Evolutionary conservation across 495 filamentous ascomycete genomes (phyloP).

Genomic region (Penicillium samsonianum): DNA sequence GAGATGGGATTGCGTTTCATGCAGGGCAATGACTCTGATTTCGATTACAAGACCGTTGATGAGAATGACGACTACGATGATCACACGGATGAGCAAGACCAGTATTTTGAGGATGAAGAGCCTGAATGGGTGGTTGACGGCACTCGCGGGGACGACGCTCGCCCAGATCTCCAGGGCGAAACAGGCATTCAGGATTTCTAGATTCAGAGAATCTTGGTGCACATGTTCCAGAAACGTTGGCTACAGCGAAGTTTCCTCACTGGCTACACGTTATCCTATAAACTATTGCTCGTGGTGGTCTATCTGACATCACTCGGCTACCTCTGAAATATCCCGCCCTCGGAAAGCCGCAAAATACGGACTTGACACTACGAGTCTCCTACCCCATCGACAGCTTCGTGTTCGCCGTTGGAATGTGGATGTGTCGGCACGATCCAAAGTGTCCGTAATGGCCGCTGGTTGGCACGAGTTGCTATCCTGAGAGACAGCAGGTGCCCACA

Average conservation of each 20-base stretch:
- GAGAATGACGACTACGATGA: constrained; percentile 70
- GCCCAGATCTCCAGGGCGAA: constrained; percentile 56
- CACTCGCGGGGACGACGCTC: constrained; percentile 37
- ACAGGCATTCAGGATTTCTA: constrained; percentile 84
- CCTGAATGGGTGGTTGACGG: constrained; percentile 60
- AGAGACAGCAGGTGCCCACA: not conserved
- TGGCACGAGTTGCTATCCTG: not conserved
- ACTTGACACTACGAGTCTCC: not conserved
- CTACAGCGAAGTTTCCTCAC: not conserved
- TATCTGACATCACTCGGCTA: not conserved
- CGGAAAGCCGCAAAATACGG: not conserved
- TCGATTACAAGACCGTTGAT: constrained; percentile 71
- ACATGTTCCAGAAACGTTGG: not conserved
- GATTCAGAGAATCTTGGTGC: constrained; percentile 15
- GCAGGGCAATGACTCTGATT: constrained; percentile 69
- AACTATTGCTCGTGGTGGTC: not conserved
- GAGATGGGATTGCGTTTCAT: constrained; percentile 72
- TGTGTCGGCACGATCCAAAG: not conserved
- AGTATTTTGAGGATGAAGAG: constrained; percentile 77
- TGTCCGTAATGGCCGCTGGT: not conserved
- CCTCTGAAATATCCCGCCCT: not conserved
- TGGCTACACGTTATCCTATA: not conserved
- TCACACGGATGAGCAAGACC: constrained; percentile 60
- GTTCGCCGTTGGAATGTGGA: not conserved
- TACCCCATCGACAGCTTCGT: not conserved